Conservation (phyloP, 2,329 filamentous ascomycete species). For the Ophiostoma triangulosporum region DNA sequence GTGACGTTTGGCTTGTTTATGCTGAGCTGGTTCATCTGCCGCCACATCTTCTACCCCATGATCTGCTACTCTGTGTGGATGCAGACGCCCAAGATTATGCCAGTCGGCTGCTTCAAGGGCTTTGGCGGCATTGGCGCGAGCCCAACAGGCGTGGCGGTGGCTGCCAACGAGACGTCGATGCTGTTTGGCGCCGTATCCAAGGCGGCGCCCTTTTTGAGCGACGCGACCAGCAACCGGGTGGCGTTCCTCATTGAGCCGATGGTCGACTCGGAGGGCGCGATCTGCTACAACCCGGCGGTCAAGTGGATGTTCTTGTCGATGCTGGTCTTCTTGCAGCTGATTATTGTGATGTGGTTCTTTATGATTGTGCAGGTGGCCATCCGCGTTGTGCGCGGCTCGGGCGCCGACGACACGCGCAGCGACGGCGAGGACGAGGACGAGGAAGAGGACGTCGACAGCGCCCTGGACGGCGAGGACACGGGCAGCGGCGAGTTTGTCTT, state of each 20-base stretch:
- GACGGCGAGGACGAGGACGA: conserved; percentile 65
- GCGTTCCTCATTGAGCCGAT: conserved; percentile 63
- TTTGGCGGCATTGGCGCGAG: conserved; percentile 32
- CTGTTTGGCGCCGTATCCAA: conserved; percentile 4
- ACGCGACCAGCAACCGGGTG: conserved; percentile 26
- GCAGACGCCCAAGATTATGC: conserved; percentile 48
- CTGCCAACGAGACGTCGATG: conserved; percentile 4
- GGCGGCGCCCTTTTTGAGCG: conserved; percentile 1
- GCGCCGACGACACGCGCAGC: conserved; percentile 75
- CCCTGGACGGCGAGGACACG: conserved; percentile 43
- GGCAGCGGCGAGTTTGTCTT: conserved; percentile 37
- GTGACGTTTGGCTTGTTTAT: conserved; percentile 76
- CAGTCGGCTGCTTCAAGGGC: conserved; percentile 58
- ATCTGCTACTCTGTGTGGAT: conserved; percentile 73
- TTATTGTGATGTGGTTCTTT: conserved; percentile 75
- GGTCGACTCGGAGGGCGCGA: conserved; percentile 51
- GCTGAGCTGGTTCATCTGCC: conserved; percentile 66
- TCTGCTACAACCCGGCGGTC: conserved; percentile 69
- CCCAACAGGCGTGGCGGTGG: conserved; percentile 18
- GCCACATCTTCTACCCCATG: conserved; percentile 67
- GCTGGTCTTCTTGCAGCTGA: conserved; percentile 62
- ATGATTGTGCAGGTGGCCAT: conserved; percentile 78
- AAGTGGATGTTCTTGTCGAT: conserved; percentile 64
- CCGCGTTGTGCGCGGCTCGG: conserved; percentile 60
- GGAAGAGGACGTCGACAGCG: conserved; percentile 39